phyloP scores from a whole-genome alignment of 176 grass and related monocot species.

The Musa acuminata region DNA sequence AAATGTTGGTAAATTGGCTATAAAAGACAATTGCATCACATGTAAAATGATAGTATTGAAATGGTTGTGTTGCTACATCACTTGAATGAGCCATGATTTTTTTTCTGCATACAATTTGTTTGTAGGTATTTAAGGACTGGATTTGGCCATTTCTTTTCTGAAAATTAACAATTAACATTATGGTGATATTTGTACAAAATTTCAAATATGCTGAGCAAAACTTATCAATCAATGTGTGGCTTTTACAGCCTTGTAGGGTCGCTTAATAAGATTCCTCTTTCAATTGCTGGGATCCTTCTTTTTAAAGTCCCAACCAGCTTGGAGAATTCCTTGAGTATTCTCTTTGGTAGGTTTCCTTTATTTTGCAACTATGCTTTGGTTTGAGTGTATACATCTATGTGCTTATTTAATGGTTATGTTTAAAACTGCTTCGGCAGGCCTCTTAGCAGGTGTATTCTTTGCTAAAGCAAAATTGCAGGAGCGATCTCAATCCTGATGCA shows the following conservation, averaged over 20 bases:
- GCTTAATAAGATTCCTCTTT: conserved; percentile 93
- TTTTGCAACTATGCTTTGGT: background rate
- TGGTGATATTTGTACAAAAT: background rate
- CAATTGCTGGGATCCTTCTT: conserved; percentile 66
- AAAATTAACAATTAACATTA: too few relatives aligned
- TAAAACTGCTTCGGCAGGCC: conserved; percentile 26
- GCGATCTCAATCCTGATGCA: too few relatives aligned
- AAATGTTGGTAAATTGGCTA: too few relatives aligned
- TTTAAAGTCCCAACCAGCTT: conserved; percentile 81
- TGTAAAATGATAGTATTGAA: too few relatives aligned
- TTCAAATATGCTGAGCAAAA: background rate
- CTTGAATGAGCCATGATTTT: too few relatives aligned
- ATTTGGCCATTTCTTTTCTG: too few relatives aligned
- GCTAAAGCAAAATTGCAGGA: conserved; percentile 63
- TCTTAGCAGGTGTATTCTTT: conserved; percentile 85
- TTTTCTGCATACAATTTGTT: too few relatives aligned
- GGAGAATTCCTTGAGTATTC: conserved; percentile 60
- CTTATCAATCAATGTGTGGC: conserved; percentile 4
- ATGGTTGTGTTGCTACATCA: too few relatives aligned
- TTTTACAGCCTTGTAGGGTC: conserved; percentile 73
- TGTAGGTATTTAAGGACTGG: too few relatives aligned
- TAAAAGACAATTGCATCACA: too few relatives aligned
- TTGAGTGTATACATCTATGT: background rate
- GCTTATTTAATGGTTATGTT: background rate
- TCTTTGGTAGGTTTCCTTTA: conserved; percentile 53